Base-by-base conservation (phyloP, 805 yeast species). In the Lipomyces spencermartinsiae region DNA sequence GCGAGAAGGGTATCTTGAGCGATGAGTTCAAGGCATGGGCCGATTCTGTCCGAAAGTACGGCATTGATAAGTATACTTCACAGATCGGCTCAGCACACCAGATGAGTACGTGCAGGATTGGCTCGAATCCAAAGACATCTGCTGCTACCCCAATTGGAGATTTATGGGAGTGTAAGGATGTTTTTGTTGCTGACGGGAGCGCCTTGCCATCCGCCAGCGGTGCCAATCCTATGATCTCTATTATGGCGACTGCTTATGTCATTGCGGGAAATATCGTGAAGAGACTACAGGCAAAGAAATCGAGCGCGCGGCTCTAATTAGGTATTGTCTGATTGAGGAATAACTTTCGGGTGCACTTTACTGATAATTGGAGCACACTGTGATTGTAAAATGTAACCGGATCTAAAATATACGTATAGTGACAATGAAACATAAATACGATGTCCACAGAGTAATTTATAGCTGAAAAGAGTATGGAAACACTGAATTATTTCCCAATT, bases 151-250 rank as follows among this genome's bases (percentile, higher is more conserved):
- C 70, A 7, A 76, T 75, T 14, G 88, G 87, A 19, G 81, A 79
- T 56, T 78, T 84, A 16, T 84, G 78, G 73, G 88, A 85, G 70
- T 80, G 85, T 71, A 74, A 77, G 54, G 83, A 85, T 71, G 80
- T 85, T 37, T 83, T 79, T 68, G 83, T 85, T 19, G 84, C 85
- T 3, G 88, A 85, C 72, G 80, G 85, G 4, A 81, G 85, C 68
- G 82, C 80, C 7, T 76, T 84, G 78, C 87, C 87, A 6, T 76
- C 84, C 1, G 87, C 87, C 0, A 80, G 84, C 39, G 88, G 88
- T 2, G 85, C 81, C 53, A 85, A 85, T 71, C 87, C 88, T 8
- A 85, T 85, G 88, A 76, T 84, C 37, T 61, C 84, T 1, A 79
- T 83, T 46, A 80, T 85, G 84, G 78, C 87, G 1, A 73, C 83